Conservation (phyloP, 164 flowering plant species). For the Berberis vulgaris region DNA sequence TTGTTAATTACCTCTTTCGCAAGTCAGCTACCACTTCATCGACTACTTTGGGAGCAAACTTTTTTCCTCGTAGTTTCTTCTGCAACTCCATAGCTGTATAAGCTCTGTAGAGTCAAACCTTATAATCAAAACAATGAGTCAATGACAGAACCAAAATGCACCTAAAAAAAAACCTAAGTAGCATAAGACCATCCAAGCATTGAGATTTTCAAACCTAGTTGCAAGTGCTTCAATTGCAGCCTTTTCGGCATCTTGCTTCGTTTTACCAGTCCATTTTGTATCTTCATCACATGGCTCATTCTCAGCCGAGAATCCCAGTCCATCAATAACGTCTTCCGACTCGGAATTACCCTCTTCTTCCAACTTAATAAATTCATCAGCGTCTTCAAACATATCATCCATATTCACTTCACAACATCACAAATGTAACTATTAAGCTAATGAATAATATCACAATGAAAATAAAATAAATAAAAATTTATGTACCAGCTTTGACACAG, state of each 20-base stretch:
- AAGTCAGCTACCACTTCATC: slow-evolving; percentile 49
- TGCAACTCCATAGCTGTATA: slow-evolving; percentile 59
- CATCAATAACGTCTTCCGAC: too few species aligned
- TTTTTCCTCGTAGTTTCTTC: slow-evolving; percentile 64
- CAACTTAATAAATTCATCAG: neutral
- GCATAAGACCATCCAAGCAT: neutral
- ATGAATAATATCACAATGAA: neutral
- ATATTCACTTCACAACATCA: neutral
- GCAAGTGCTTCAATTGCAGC: slow-evolving; percentile 56
- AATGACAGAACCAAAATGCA: neutral
- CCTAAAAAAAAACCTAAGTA: neutral
- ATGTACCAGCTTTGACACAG: neutral
- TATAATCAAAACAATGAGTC: neutral
- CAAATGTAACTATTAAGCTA: neutral
- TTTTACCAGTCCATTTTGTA: slow-evolving; percentile 9
- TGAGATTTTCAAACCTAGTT: slow-evolving; percentile 32
- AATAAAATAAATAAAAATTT: too few species aligned
- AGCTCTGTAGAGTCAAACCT: slow-evolving; percentile 36
- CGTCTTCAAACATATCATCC: neutral
- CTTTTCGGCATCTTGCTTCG: slow-evolving; percentile 42
- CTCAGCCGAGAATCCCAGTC: neutral
- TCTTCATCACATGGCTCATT: slow-evolving; percentile 8
- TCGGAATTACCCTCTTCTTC: too few species aligned
- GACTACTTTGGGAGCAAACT: slow-evolving; percentile 29
- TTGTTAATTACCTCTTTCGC: slow-evolving; percentile 37